These are phyloP conservation scores for Pinus tabuliformis DNA, from an alignment of 75 land plant genomes.

Conservation along the genomic window DNA sequence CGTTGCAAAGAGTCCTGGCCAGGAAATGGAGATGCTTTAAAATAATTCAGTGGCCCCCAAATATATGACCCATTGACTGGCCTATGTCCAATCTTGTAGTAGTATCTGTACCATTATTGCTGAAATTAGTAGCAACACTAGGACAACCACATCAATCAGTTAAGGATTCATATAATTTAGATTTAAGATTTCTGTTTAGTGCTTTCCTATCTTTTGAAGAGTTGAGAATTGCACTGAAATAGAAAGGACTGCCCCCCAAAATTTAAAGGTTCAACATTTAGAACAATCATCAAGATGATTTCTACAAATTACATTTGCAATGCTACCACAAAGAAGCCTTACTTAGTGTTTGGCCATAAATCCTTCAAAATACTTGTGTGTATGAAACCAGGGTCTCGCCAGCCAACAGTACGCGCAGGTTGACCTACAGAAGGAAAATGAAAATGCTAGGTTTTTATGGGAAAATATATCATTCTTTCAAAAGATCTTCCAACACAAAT, in stretches of 20 bases:
- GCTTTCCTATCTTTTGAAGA: background rate
- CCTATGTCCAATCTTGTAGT: conserved; percentile 71
- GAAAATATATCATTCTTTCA: background rate
- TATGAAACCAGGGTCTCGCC: conserved; percentile 58
- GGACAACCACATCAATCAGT: background rate
- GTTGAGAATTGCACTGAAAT: background rate
- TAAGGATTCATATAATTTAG: too few relatives aligned
- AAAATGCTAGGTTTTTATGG: background rate
- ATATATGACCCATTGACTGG: conserved; percentile 54
- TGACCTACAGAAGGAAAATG: conserved; percentile 33
- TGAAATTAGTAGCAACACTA: background rate
- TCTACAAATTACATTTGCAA: background rate
- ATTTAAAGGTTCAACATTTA: too few relatives aligned
- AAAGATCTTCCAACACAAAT: background rate
- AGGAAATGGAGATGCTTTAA: conserved; percentile 77
- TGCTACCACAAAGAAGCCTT: background rate
- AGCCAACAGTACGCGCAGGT: conserved; percentile 57
- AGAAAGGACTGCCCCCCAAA: background rate
- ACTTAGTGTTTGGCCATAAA: conserved; percentile 55
- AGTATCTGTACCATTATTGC: conserved; percentile 31
- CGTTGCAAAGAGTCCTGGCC: conserved; percentile 82
- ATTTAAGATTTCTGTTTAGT: too few relatives aligned
- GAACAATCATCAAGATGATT: background rate
- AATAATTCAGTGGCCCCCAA: conserved; percentile 52
- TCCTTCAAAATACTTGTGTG: conserved; percentile 43